Evolutionary conservation across 140 eudicot genomes (phyloP).

Genomic region (Cichorium intybus): DNA sequence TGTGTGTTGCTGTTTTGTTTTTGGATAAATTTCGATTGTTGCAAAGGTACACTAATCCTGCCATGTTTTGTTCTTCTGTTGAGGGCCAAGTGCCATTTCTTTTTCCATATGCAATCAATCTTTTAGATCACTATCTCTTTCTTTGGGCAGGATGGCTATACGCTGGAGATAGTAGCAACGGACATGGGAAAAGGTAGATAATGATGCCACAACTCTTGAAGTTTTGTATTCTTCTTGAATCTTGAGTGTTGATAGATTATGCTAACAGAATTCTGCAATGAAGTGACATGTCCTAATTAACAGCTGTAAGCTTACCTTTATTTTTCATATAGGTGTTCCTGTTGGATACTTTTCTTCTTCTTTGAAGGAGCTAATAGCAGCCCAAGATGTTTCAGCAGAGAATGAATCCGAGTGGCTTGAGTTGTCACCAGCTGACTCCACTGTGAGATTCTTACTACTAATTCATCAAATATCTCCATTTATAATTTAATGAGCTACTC

Average conservation of each 20-base stretch:
- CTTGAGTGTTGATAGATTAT: background rate
- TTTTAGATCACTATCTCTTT: constrained; percentile 6
- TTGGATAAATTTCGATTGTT: constrained; percentile 3
- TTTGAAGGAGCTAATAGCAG: constrained; percentile 44
- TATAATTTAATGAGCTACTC: background rate
- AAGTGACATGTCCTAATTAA: too few species aligned
- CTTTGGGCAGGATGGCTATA: constrained; percentile 60
- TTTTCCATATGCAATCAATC: background rate
- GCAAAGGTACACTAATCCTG: background rate
- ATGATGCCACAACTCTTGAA: background rate
- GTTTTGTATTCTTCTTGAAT: background rate
- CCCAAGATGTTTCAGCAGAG: constrained; percentile 32
- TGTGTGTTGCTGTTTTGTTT: background rate
- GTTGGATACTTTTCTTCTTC: constrained; percentile 77
- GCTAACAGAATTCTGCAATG: constrained; percentile 7
- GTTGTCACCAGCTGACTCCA: constrained; percentile 57
- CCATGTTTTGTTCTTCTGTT: constrained; percentile 9
- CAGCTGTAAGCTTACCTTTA: constrained; percentile 6
- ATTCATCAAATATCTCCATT: background rate
- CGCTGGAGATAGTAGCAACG: constrained; percentile 59
- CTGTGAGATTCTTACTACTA: constrained; percentile 38
- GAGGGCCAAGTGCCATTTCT: background rate
- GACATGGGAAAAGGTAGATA: constrained; percentile 83
- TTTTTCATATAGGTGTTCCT: constrained; percentile 53
- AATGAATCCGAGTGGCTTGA: constrained; percentile 56